Base-by-base conservation (phyloP, 2,329 filamentous ascomycete species). In the Cephalotrichum gorgonifer region DNA sequence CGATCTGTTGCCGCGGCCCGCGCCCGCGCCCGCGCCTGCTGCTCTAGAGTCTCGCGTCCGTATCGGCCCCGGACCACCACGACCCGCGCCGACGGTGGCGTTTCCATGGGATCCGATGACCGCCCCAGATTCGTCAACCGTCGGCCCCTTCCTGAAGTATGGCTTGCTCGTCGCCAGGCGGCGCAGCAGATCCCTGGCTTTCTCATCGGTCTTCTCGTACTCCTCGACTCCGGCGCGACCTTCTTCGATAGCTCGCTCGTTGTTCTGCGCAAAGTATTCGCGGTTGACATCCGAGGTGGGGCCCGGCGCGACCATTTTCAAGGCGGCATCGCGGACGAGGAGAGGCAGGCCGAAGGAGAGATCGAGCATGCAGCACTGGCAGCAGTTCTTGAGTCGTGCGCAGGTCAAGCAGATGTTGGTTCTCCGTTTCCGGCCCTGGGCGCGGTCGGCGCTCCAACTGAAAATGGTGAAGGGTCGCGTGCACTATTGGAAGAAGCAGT, bases 341-440 rank as follows among this genome's bases (percentile, higher is more conserved):
- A 98, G 95, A 11, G 93, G 93, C 26, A 98, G 74, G 23, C 93
- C 94, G 61, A 97, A 98, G 12, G 88, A 91, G 52, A 98, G 72
- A 75, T 98, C 93, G 48, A 98, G 83, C 88, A 97, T 97, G 73
- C 93, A 98, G 69, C 85, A 91, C 72, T 98, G 93, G 62, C 93
- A 98, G 72, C 93, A 97, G 72, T 98, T 98, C 70, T 98, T 98
- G 56, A 97, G 76, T 42, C 93, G 86, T 22, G 93, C 91, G 72
- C 93, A 98, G 38, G 93, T 98, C 23, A 98, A 75, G 66, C 93
- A 98, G 60, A 97, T 94, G 59, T 88, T 95, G 49, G 91, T 97
- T 56, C 87, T 84, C 69, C 94, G 95, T 65, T 91, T 90, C 53
- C 90, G 86, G 25, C 89, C 82, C 54, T 80, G 76, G 3, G 90